Evolutionary conservation across 176 grass and related monocot species (phyloP).

Genomic region (Triticum turgidum): DNA sequence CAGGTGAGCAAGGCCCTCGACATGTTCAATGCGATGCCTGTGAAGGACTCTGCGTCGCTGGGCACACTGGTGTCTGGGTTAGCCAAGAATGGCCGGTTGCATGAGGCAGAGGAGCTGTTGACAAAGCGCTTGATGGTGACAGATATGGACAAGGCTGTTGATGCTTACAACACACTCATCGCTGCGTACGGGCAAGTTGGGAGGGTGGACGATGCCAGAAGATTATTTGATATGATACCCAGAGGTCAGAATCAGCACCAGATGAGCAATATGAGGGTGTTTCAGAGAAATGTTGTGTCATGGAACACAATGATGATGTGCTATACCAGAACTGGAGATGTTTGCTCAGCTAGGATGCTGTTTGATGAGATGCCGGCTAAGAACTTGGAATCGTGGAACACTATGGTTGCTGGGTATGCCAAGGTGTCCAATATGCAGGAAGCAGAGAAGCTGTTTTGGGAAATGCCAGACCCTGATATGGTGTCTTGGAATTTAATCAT

Average conservation of each 20-base stretch:
- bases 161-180: constrained; percentile 70
- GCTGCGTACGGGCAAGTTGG: constrained; percentile 62
- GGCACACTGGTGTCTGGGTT: constrained; percentile 48
- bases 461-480: constrained; percentile 50
- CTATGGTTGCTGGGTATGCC: constrained; percentile 56
- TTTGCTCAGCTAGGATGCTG: constrained; percentile 50
- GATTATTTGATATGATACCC: constrained; percentile 69
- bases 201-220: constrained; percentile 42
- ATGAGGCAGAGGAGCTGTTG: constrained; percentile 48
- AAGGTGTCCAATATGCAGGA: constrained; percentile 46
- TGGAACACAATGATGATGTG: constrained; percentile 82
- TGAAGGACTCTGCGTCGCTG: constrained; percentile 43
- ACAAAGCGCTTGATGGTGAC: constrained; percentile 19
- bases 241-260: not conserved
- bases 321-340: constrained; percentile 47
- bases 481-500: constrained; percentile 79
- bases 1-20: constrained; percentile 44
- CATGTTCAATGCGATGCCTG: constrained; percentile 54
- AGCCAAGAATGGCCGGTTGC: constrained; percentile 37
- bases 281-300: constrained; percentile 65
- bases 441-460: constrained; percentile 52
- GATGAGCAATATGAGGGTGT: not conserved
- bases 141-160: constrained; percentile 42
- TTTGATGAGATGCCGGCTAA: constrained; percentile 65
- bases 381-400: constrained; percentile 71